Conservation (phyloP, 139 green algal species). For the Zygnema circumcarinatum region DNA sequence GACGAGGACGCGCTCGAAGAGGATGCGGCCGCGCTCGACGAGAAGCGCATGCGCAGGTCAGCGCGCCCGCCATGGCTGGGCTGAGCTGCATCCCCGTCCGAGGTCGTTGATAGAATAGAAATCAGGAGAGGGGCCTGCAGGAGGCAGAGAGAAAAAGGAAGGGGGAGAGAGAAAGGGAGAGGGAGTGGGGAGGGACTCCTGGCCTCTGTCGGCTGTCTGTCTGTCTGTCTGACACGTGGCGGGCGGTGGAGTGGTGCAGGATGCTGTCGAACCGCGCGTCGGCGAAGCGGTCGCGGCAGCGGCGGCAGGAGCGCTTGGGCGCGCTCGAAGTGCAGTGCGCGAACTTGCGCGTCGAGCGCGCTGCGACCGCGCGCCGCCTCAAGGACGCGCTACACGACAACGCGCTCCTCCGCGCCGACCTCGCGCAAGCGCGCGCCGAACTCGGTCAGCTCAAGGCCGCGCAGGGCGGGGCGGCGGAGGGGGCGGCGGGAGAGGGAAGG, state of each 20-base stretch:
- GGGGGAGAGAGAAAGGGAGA: neutral
- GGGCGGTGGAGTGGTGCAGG: slow-evolving; percentile 10
- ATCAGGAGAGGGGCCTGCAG: neutral
- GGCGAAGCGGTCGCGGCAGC: slow-evolving; percentile 44
- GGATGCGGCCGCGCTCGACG: neutral
- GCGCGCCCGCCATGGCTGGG: neutral
- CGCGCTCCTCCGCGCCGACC: neutral
- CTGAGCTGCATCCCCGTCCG: neutral
- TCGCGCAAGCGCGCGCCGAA: slow-evolving; percentile 25
- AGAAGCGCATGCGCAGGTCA: neutral
- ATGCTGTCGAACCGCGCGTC: slow-evolving; percentile 59
- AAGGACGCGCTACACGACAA: slow-evolving; percentile 17
- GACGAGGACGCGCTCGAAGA: neutral
- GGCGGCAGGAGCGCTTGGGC: slow-evolving; percentile 51
- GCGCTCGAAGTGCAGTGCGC: slow-evolving; percentile 36
- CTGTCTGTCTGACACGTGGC: neutral
- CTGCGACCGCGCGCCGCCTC: slow-evolving; percentile 5
- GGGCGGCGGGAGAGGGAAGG: slow-evolving; percentile 18
- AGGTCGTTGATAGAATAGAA: neutral
- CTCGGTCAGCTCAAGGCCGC: slow-evolving; percentile 9
- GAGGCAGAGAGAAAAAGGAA: neutral
- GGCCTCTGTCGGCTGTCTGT: neutral
- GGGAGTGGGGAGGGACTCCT: neutral
- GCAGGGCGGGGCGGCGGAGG: neutral
- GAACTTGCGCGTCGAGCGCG: slow-evolving; percentile 43